phyloP scores from a whole-genome alignment of 2,329 filamentous ascomycete species.

The Daldinia eschscholtzii region DNA sequence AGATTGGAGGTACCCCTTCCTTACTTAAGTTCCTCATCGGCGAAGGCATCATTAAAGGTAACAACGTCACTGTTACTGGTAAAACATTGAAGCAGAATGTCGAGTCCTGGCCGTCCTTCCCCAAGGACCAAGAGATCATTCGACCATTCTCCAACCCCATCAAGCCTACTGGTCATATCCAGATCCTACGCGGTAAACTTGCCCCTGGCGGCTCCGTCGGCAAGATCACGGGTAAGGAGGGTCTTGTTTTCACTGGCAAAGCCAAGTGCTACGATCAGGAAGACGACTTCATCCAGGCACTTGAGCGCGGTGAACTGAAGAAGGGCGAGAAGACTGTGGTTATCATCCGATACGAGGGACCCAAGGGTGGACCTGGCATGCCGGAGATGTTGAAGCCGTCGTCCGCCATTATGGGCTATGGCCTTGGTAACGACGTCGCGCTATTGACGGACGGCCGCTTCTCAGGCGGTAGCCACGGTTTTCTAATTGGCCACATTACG shows the following conservation, averaged over 20 bases:
- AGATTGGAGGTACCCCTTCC: slow-evolving; percentile 87
- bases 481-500: slow-evolving; percentile 88
- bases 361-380: slow-evolving; percentile 94
- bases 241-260: slow-evolving; percentile 83
- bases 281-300: slow-evolving; percentile 79
- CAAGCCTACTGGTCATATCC: slow-evolving; percentile 87
- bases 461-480: slow-evolving; percentile 85
- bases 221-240: slow-evolving; percentile 96
- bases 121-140: slow-evolving; percentile 84
- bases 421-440: slow-evolving; percentile 80
- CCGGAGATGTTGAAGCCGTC: slow-evolving; percentile 95
- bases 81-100: slow-evolving; percentile 92
- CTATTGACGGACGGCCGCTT: slow-evolving; percentile 82
- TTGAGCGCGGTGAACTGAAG: slow-evolving; percentile 83
- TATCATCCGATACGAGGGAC: slow-evolving; percentile 92
- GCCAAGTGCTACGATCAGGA: slow-evolving; percentile 89
- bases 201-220: slow-evolving; percentile 89
- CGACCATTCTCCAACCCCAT: slow-evolving; percentile 84
- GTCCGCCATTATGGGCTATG: slow-evolving; percentile 91
- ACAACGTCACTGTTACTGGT: slow-evolving; percentile 85
- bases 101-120: slow-evolving; percentile 77
- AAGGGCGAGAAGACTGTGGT: slow-evolving; percentile 90
- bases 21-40: slow-evolving; percentile 90
- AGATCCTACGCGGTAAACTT: slow-evolving; percentile 87
- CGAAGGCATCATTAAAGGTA: slow-evolving; percentile 84